phyloP scores from a whole-genome alignment of 2,329 filamentous ascomycete genomes.

The Phyllosticta paracitricarpa region DNA sequence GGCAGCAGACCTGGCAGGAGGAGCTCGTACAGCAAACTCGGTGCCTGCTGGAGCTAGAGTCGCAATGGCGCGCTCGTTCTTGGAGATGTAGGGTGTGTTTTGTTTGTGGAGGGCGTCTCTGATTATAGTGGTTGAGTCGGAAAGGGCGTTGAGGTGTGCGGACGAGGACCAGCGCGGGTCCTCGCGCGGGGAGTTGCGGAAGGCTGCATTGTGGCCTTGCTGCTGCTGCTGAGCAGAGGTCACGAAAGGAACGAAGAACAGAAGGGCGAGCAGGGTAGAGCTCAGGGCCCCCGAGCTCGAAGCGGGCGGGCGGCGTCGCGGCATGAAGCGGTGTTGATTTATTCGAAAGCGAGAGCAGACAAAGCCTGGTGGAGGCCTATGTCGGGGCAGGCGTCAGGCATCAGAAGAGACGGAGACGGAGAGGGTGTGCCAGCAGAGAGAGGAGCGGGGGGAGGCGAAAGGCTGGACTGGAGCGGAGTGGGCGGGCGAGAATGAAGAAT shows the following conservation, averaged over 20 bases:
- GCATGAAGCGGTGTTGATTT: conserved; percentile 19
- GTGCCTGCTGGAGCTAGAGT: conserved; percentile 76
- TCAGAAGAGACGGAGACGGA: conserved; percentile 8
- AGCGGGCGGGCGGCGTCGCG: conserved; percentile 31
- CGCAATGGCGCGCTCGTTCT: conserved; percentile 88
- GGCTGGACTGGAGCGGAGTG: neutral
- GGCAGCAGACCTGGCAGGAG: conserved; percentile 52
- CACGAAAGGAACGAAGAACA: conserved; percentile 23
- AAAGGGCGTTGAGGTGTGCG: conserved; percentile 7
- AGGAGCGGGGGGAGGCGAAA: neutral
- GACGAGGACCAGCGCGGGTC: conserved; percentile 16
- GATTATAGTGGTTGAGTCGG: conserved; percentile 5
- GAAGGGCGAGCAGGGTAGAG: conserved; percentile 21
- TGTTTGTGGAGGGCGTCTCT: conserved; percentile 17
- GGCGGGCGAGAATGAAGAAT: conserved; percentile 6
- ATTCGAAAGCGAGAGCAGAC: conserved; percentile 1
- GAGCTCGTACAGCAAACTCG: conserved; percentile 81
- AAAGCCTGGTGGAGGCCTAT: conserved; percentile 9
- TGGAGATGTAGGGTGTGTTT: conserved; percentile 22
- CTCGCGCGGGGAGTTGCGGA: conserved; percentile 21
- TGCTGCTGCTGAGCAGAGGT: conserved; percentile 34
- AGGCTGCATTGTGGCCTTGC: conserved; percentile 11
- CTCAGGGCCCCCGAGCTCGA: conserved; percentile 26
- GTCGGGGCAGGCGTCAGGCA: conserved; percentile 7
- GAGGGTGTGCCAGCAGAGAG: neutral